A percentile compares a stretch with the other conserved stretches of the same genome.
Conservation (phyloP, 768 basidiomycete species). For the Aureoboletus auriporus region DNA sequence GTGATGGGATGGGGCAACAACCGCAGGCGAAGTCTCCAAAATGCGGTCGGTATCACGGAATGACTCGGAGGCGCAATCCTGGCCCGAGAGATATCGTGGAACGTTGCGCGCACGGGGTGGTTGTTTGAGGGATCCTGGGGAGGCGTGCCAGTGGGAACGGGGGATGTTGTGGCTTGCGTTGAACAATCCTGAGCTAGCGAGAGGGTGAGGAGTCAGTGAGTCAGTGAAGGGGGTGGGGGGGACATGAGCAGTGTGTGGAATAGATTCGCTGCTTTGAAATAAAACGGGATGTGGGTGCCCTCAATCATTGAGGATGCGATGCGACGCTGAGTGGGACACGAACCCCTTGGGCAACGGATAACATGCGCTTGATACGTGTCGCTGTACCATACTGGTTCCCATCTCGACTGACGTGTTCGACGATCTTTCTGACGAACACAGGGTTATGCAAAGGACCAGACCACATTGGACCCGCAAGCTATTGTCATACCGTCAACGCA, state of each 20-base stretch:
- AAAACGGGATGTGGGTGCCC: conserved; percentile 81
- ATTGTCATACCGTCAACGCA: too few relatives aligned
- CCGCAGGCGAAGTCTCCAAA: conserved; percentile 63
- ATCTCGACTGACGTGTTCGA: conserved; percentile 66
- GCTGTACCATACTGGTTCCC: conserved; percentile 71
- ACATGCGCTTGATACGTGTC: conserved; percentile 91
- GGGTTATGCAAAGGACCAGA: conserved; percentile 79
- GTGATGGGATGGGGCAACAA: conserved; percentile 63
- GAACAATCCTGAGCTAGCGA: conserved; percentile 69
- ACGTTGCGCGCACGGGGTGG: conserved; percentile 61
- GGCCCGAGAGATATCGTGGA: conserved; percentile 83
- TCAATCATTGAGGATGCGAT: too few relatives aligned
- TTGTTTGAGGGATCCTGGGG: conserved; percentile 85
- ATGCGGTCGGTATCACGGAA: conserved; percentile 60
- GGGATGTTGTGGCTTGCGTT: conserved; percentile 82
- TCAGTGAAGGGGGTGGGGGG: too few relatives aligned
- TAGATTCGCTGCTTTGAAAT: conserved; percentile 76
- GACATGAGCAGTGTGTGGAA: conserved; percentile 81
- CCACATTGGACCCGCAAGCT: conserved; percentile 98
- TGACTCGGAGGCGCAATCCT: too few relatives aligned
- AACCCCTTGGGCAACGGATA: conserved; percentile 85
- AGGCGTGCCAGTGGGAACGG: conserved; percentile 89
- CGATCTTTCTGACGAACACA: conserved; percentile 68
- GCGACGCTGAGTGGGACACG: conserved; percentile 15
- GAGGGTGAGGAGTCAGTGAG: too few relatives aligned